phyloP scores from a whole-genome alignment of 257 asterid species.

The Gynochthodes officinalis region DNA sequence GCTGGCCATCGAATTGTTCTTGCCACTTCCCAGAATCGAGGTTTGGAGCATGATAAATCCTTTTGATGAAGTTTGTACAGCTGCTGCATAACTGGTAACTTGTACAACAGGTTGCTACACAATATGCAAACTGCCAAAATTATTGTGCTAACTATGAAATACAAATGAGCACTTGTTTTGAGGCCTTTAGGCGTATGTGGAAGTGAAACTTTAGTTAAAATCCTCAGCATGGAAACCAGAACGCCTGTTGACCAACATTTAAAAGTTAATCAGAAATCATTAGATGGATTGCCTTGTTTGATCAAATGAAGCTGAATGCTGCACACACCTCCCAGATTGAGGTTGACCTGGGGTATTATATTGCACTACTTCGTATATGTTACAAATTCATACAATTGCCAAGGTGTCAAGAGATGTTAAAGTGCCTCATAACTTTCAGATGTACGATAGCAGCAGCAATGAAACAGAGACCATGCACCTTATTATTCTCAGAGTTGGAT shows the following conservation, averaged over 20 bases:
- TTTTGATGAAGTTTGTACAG: slow-evolving; percentile 27
- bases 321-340: too few relatives aligned
- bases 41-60: slow-evolving; percentile 18
- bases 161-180: slow-evolving; percentile 59
- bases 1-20: slow-evolving; percentile 49
- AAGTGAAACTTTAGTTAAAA: slow-evolving; percentile 68
- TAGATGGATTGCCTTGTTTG: too few relatives aligned
- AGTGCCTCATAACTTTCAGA: too few relatives aligned
- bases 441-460: too few relatives aligned
- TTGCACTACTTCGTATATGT: too few relatives aligned
- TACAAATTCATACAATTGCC: too few relatives aligned
- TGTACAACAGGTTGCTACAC: slow-evolving; percentile 54
- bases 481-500: too few relatives aligned
- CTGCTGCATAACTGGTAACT: slow-evolving; percentile 49
- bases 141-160: slow-evolving; percentile 49
- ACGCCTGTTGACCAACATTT: slow-evolving; percentile 45
- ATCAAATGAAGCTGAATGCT: too few relatives aligned
- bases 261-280: not conserved
- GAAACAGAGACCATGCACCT: too few relatives aligned
- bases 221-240: slow-evolving; percentile 48
- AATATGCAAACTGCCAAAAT: slow-evolving; percentile 45
- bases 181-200: slow-evolving; percentile 69
- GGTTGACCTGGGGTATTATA: too few relatives aligned
- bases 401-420: too few relatives aligned
- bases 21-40: slow-evolving; percentile 31